These are phyloP conservation scores for Trichoderma sp. DNA, from an alignment of 2,329 filamentous ascomycete species.

Conservation along the genomic window DNA sequence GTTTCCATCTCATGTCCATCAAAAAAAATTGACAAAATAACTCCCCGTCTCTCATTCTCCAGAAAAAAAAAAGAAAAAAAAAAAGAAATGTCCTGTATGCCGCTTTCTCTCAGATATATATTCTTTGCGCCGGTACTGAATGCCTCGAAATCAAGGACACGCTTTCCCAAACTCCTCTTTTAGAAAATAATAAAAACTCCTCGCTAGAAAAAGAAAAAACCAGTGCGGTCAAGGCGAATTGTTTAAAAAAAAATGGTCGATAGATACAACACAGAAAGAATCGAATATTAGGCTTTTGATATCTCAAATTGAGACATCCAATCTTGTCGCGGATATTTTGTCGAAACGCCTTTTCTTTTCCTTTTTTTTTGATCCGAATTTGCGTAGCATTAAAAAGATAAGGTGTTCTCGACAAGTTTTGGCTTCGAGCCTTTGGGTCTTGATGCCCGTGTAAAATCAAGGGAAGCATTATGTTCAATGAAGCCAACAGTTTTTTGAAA, in stretches of 20 bases:
- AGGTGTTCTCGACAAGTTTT: slow-evolving; percentile 2
- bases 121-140: slow-evolving; percentile 25
- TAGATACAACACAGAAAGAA: slow-evolving; percentile 24
- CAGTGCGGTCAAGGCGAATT: slow-evolving; percentile 8
- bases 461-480: slow-evolving; percentile 12
- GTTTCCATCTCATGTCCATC: slow-evolving; percentile 24
- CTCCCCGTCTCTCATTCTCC: slow-evolving; percentile 23
- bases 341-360: neutral
- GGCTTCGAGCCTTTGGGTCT: slow-evolving; percentile 5
- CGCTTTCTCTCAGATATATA: neutral
- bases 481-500: neutral
- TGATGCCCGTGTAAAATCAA: neutral
- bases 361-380: neutral
- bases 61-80: slow-evolving; percentile 10
- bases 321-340: slow-evolving; percentile 6
- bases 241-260: slow-evolving; percentile 6
- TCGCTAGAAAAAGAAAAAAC: slow-evolving; percentile 24
- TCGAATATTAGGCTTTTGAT: slow-evolving; percentile 23
- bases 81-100: slow-evolving; percentile 11
- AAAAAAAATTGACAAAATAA: slow-evolving; percentile 17
- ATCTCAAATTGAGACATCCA: neutral
- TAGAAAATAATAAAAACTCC: slow-evolving; percentile 24
- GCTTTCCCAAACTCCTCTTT: slow-evolving; percentile 23
- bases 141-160: slow-evolving; percentile 22
- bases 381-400: slow-evolving; percentile 11